phyloP scores from a whole-genome alignment of 2,329 filamentous ascomycete species.

The Penicillium italicum region DNA sequence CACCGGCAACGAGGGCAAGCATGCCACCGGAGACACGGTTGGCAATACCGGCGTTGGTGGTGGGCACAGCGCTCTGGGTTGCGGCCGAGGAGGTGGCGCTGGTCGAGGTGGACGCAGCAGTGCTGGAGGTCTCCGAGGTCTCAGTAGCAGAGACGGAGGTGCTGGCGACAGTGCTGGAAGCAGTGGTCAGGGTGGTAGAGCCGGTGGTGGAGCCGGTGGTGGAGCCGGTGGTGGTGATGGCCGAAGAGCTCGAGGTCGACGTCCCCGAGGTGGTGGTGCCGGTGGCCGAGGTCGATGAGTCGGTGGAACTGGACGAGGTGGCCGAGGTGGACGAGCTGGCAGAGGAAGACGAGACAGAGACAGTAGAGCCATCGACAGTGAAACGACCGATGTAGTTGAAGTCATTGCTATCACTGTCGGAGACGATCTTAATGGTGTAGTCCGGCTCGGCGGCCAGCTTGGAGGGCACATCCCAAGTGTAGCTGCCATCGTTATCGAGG shows the following conservation, averaged over 20 bases:
- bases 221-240: slow-evolving; percentile 12
- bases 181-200: slow-evolving; percentile 19
- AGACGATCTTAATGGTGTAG: slow-evolving; percentile 54
- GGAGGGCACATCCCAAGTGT: slow-evolving; percentile 46
- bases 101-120: slow-evolving; percentile 14
- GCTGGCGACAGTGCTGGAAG: slow-evolving; percentile 18
- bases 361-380: slow-evolving; percentile 46
- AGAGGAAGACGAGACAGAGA: slow-evolving; percentile 27
- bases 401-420: slow-evolving; percentile 42
- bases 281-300: slow-evolving; percentile 19
- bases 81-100: slow-evolving; percentile 15
- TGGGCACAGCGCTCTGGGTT: slow-evolving; percentile 24
- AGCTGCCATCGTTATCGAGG: slow-evolving; percentile 50
- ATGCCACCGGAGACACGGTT: slow-evolving; percentile 37
- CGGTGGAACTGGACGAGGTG: slow-evolving; percentile 16
- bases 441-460: slow-evolving; percentile 42
- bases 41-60: slow-evolving; percentile 29
- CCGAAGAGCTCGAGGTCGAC: slow-evolving; percentile 18
- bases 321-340: slow-evolving; percentile 30
- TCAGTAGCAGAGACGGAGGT: slow-evolving; percentile 15
- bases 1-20: slow-evolving; percentile 35
- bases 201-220: slow-evolving; percentile 21
- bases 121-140: slow-evolving; percentile 21
- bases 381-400: slow-evolving; percentile 55
- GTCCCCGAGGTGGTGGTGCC: slow-evolving; percentile 20